Evolutionary conservation across 2,329 filamentous ascomycete genomes (phyloP).

Genomic region (Fusarium xylarioides): DNA sequence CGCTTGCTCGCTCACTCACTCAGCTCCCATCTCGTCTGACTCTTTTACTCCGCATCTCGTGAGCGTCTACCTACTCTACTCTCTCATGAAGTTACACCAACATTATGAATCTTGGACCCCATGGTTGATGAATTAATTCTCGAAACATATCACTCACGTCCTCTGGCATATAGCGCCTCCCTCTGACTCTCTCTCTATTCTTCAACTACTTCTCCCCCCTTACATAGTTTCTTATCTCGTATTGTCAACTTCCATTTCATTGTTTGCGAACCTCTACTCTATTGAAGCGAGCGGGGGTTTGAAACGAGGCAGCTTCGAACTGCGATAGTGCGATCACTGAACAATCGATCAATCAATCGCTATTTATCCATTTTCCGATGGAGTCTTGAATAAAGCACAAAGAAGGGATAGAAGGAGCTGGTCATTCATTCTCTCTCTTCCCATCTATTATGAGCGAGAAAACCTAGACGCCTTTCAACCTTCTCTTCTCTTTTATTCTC

Average conservation of each 20-base stretch:
- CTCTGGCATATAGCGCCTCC: not conserved
- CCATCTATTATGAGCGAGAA: not conserved
- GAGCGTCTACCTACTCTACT: not conserved
- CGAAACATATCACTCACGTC: not conserved
- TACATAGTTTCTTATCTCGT: not conserved
- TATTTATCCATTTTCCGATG: not conserved
- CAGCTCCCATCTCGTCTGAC: not conserved
- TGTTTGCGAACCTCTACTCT: not conserved
- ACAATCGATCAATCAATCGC: not conserved
- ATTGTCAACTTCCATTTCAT: not conserved
- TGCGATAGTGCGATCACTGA: not conserved
- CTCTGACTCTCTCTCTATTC: not conserved
- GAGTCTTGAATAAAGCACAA: not conserved
- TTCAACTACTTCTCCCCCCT: not conserved
- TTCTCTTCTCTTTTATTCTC: not conserved
- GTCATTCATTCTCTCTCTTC: not conserved
- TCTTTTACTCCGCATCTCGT: slow-evolving; percentile 10
- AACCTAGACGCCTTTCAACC: not conserved
- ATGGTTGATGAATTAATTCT: not conserved
- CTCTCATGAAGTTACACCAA: slow-evolving; percentile 3
- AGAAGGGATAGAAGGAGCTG: slow-evolving; percentile 11
- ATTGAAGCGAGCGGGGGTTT: slow-evolving; percentile 2
- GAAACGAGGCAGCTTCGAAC: slow-evolving; percentile 12
- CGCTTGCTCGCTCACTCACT: not conserved
- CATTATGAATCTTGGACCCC: not conserved